Conservation (phyloP, 73 alveolate species). For the Stentor roeselii region DNA sequence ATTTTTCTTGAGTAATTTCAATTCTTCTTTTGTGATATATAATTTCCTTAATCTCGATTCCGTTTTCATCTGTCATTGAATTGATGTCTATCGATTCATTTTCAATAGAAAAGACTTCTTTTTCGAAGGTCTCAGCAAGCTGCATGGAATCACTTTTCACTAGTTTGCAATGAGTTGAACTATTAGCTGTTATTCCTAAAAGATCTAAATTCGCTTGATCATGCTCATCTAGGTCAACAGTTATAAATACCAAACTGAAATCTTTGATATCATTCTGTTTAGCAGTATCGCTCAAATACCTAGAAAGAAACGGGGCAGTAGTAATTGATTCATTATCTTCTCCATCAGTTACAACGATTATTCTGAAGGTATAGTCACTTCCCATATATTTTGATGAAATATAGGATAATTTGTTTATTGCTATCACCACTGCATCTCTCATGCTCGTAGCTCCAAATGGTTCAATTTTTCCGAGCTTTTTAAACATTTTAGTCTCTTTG, state of each 20-base stretch:
- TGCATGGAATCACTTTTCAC: neutral
- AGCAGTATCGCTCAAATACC: neutral
- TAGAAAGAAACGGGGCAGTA: neutral
- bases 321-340: neutral
- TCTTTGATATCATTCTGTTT: neutral
- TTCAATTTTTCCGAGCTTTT: neutral
- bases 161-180: neutral
- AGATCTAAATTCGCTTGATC: conserved; percentile 1
- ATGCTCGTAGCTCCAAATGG: neutral
- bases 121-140: neutral
- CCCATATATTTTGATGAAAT: neutral
- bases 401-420: too few species aligned
- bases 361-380: neutral
- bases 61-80: neutral
- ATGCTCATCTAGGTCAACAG: neutral
- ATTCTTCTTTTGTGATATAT: too few species aligned
- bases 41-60: too few species aligned
- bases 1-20: neutral
- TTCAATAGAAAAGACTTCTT: neutral
- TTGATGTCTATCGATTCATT: neutral
- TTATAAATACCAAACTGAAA: neutral
- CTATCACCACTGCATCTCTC: neutral
- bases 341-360: neutral
- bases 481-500: neutral
- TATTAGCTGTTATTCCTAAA: neutral